A percentile compares a stretch with the other conserved stretches of the same genome.
These are phyloP conservation scores for Komagataella kurtzmanii DNA, from an alignment of 805 yeast species.

Conservation along the genomic window DNA sequence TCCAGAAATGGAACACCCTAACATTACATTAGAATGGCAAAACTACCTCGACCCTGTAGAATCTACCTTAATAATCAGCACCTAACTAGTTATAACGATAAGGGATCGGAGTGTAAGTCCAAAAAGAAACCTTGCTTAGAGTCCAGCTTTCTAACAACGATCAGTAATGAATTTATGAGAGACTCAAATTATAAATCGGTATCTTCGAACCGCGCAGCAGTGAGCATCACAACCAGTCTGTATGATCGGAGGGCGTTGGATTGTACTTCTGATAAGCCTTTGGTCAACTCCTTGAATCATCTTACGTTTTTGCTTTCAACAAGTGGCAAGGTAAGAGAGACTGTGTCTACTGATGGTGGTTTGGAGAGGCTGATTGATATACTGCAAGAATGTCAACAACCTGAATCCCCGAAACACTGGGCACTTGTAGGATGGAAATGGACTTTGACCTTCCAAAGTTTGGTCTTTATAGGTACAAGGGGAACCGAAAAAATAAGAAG, in stretches of 20 bases:
- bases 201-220: constrained; percentile 78
- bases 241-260: constrained; percentile 91
- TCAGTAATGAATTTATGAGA: constrained; percentile 43
- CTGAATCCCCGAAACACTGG: constrained; percentile 20
- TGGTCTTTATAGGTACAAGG: constrained; percentile 82
- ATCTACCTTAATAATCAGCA: background rate
- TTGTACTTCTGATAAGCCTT: constrained; percentile 77
- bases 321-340: constrained; percentile 81
- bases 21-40: background rate
- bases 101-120: background rate
- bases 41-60: background rate
- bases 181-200: constrained; percentile 79
- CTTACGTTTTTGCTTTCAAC: constrained; percentile 78
- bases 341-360: constrained; percentile 83
- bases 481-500: constrained; percentile 81
- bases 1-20: background rate
- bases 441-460: constrained; percentile 88
- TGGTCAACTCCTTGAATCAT: constrained; percentile 85
- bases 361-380: constrained; percentile 78
- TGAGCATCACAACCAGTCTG: constrained; percentile 74
- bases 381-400: constrained; percentile 59
- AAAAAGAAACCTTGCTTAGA: background rate
- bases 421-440: constrained; percentile 86
- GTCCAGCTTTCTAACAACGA: background rate
- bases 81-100: background rate